Conservation (phyloP, 2,329 filamentous ascomycete species). For the Penicillium sp. region DNA sequence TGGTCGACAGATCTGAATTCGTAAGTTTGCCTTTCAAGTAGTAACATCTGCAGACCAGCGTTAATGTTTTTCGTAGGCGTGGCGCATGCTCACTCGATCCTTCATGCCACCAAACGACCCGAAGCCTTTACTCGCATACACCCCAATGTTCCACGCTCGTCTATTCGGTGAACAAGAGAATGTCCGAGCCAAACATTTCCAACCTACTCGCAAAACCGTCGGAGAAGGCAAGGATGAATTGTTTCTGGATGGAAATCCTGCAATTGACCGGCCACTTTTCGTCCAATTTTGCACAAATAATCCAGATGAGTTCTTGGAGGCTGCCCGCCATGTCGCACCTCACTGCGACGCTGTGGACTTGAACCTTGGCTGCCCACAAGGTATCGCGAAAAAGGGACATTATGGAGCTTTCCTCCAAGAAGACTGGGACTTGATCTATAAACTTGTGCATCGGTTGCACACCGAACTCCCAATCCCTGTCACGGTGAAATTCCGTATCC, state of each 20-base stretch:
- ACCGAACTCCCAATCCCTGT: conserved; percentile 76
- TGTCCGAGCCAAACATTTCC: conserved; percentile 79
- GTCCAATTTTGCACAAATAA: conserved; percentile 81
- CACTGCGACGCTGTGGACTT: conserved; percentile 95
- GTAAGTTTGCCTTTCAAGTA: conserved; percentile 53
- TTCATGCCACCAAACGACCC: conserved; percentile 71
- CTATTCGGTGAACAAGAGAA: conserved; percentile 75
- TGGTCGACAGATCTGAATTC: conserved; percentile 99
- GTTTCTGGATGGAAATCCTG: conserved; percentile 83
- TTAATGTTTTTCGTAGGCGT: conserved; percentile 62
- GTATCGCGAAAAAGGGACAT: conserved; percentile 84
- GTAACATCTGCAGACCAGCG: not conserved
- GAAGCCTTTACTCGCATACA: conserved; percentile 75
- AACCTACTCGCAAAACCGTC: conserved; percentile 55
- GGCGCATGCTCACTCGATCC: conserved; percentile 93
- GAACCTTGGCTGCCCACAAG: conserved; percentile 94
- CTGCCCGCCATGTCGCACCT: conserved; percentile 74
- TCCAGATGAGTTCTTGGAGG: conserved; percentile 53
- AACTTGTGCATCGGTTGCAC: conserved; percentile 81
- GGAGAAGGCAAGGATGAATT: conserved; percentile 30
- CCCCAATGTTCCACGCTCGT: conserved; percentile 93
- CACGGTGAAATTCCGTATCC: conserved; percentile 89
- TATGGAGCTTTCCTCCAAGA: conserved; percentile 97
- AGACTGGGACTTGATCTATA: conserved; percentile 77
- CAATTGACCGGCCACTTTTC: conserved; percentile 82